Percentiles rank a stretch among this genome's conserved stretches.
These are phyloP conservation scores for Rhododendron molle DNA, from an alignment of 148 eudicot genomes.

Conservation along the genomic window DNA sequence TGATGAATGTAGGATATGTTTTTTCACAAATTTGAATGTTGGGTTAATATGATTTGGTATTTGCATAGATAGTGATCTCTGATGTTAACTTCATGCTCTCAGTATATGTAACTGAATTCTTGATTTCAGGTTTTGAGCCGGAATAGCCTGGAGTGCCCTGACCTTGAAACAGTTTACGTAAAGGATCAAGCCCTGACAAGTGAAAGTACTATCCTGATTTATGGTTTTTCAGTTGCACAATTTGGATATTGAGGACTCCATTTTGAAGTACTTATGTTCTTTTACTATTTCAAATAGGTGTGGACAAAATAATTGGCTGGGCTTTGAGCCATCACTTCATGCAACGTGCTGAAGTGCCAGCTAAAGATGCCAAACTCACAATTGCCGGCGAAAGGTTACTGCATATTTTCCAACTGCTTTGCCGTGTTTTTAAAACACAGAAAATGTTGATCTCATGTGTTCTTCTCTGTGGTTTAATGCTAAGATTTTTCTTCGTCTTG, in stretches of 20 bases:
- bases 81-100: neutral
- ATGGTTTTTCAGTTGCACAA: neutral
- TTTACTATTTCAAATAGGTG: slow-evolving; percentile 40
- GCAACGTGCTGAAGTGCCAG: slow-evolving; percentile 45
- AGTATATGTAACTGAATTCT: neutral
- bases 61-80: neutral
- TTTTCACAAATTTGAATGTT: neutral
- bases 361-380: slow-evolving; percentile 51
- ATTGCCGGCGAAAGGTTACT: slow-evolving; percentile 70
- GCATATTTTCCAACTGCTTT: neutral
- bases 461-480: neutral
- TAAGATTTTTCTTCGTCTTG: neutral
- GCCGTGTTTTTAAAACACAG: neutral
- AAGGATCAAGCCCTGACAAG: slow-evolving; percentile 81
- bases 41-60: neutral
- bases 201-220: slow-evolving; percentile 48
- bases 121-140: slow-evolving; percentile 61
- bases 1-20: neutral
- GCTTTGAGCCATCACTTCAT: slow-evolving; percentile 84
- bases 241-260: neutral
- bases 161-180: slow-evolving; percentile 58
- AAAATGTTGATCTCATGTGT: neutral
- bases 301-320: slow-evolving; percentile 87
- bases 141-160: slow-evolving; percentile 60
- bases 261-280: neutral